Evolutionary conservation across 495 filamentous ascomycete species (phyloP), one percentile per base, ranked within the genome.

Genomic region (Podospora anserina): DNA sequence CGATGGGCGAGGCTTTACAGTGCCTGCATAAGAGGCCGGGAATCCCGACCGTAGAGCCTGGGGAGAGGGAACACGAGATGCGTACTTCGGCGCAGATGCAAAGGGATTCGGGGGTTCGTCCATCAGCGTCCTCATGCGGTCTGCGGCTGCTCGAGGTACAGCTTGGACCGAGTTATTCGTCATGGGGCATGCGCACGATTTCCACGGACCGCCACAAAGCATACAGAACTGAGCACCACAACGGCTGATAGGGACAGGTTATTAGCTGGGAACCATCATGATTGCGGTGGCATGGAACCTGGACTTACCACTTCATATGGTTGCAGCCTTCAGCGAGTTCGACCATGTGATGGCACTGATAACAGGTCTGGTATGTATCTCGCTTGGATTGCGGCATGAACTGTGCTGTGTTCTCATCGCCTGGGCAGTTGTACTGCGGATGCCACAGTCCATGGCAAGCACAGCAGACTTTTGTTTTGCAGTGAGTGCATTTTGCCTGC

Each of bases 181-280:
- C 39, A 49, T 49, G 39, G 39, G 88, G 71, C 92, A 95, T 66
- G 90, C 86, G 71, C 92, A 96, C 0, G 85, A 88, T 78, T 93
- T 94, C 92, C 92, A 94, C 69, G 88, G 88, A 27, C 78, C 72
- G 15, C 89, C 92, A 72, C 92, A 96, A 44, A 90, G 82, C 86
- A 92, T 91, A 79, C 92, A 96, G 77, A 93, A 94, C 71, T 93
- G 87, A 26, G 91, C 91, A 62, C 85, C 88, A 75, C 92, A 94
- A 64, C 87, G 90, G 77, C 90, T 89, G 16, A n/a, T 15, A 0
- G n/a, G 30, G 18, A 62, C 67, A 26, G 60, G 65, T 0, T 30
- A 58, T 60, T 63, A 28, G 72, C 76, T 49, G 76, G 69, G 15
- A 34, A 18, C 44, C 54, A 61, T 20, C 53, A 18, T 23, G 16